Evolutionary conservation across 805 yeast genomes (phyloP).

Genomic region (Tetrapisispora iriomotensis): DNA sequence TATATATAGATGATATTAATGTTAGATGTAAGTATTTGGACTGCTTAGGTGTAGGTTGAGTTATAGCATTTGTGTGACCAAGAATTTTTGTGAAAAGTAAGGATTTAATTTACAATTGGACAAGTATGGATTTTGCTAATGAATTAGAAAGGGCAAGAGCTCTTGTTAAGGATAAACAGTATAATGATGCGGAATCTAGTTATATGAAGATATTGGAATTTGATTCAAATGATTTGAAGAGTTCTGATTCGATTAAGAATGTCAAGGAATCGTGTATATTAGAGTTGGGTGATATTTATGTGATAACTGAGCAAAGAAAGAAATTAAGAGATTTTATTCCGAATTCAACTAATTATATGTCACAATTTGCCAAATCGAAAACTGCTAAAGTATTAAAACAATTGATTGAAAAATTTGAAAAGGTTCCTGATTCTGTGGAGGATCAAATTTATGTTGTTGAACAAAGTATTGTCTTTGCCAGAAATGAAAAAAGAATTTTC

Average conservation of each 20-base stretch:
- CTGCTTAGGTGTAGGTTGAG: no score
- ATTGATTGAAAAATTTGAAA: conserved; percentile 69
- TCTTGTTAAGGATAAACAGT: conserved; percentile 41
- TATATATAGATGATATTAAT: no score
- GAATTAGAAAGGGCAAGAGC: conserved; percentile 39
- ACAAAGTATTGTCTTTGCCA: conserved; percentile 82
- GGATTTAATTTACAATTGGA: no score
- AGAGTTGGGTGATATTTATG: conserved; percentile 68
- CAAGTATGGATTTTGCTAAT: background rate
- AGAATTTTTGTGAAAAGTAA: no score
- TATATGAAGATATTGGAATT: conserved; percentile 43
- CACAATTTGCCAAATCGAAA: conserved; percentile 82
- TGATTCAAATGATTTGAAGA: conserved; percentile 5
- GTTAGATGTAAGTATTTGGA: no score
- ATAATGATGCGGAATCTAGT: conserved; percentile 47
- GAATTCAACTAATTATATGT: conserved; percentile 60
- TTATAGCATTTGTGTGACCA: no score
- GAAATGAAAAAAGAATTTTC: conserved; percentile 72
- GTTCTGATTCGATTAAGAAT: conserved; percentile 35
- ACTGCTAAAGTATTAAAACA: conserved; percentile 83
- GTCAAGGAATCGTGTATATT: conserved; percentile 60
- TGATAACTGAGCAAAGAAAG: conserved; percentile 35
- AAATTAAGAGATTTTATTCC: conserved; percentile 55
- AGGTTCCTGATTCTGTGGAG: conserved; percentile 51
- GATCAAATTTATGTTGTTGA: conserved; percentile 63